These are phyloP conservation scores for Saccharomycopsis sp. DNA, from an alignment of 805 yeast species.

Conservation along the genomic window DNA sequence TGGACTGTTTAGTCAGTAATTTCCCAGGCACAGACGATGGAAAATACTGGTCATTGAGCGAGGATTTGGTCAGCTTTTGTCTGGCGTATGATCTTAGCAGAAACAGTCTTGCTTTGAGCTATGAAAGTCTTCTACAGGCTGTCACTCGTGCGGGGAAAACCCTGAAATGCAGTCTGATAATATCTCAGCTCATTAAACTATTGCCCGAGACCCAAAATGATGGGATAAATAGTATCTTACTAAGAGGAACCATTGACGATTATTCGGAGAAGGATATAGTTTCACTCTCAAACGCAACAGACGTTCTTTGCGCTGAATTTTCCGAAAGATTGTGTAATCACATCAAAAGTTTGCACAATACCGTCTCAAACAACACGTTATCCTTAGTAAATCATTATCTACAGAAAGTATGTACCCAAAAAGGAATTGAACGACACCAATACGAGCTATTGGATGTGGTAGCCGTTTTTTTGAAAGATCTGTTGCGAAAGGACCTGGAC, in stretches of 20 bases:
- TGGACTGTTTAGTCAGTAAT: background rate
- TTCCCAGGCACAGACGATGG: background rate
- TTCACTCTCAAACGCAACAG: background rate
- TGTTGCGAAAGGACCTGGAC: constrained; percentile 2
- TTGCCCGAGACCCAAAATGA: background rate
- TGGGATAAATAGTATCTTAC: background rate
- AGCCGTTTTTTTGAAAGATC: background rate
- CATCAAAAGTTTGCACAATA: background rate
- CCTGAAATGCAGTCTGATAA: background rate
- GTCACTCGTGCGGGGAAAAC: background rate
- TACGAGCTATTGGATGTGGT: background rate
- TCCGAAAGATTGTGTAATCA: background rate
- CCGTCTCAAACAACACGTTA: background rate
- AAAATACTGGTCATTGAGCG: no score
- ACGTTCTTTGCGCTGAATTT: background rate
- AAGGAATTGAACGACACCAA: background rate
- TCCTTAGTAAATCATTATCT: background rate
- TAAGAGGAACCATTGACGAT: background rate
- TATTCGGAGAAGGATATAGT: background rate
- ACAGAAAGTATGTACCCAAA: background rate
- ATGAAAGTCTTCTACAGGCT: background rate
- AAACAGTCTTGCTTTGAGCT: background rate
- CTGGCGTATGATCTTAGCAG: background rate
- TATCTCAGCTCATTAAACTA: no score
- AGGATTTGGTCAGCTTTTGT: background rate